Evolutionary conservation across 2,329 filamentous ascomycete genomes (phyloP), one percentile per base, ranked within the genome.

Genomic region (Botrytis pseudocinerea): DNA sequence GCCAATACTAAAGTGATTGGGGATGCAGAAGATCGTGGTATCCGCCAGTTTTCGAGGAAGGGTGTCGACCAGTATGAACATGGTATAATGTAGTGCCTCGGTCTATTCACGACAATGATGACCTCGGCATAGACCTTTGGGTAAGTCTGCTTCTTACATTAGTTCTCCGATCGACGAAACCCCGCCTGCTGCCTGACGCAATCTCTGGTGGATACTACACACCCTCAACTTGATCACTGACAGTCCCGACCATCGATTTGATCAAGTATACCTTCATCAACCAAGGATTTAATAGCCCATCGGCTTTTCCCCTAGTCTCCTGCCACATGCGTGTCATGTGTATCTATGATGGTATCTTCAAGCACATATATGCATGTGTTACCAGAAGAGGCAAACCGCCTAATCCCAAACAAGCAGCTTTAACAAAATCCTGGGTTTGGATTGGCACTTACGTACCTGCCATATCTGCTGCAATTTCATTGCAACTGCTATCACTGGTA

Each of bases 241-340:
- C 69, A 22, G 28, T 10, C 46, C 8, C 46, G 48, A 9, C 40
- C 71, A 44, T n/a, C 9, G 7, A 44, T 12, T 20, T 20, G 7
- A 44, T 42, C 61, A 44, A 44, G 16, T 44, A 42, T 25, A 25
- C 8, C 16, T 63, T 63, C 25, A 42, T 44, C 14, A 28, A 42
- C 28, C 25, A n/a, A 18, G 16, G 57, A 69, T 8, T 76, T 1
- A 77, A 79, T 65, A 74, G 77, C 48, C 69, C 75, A 18, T 75
- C 76, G 7, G 75, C 77, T 40, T 68, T 78, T 22, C 73, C 79
- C 9, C 69, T 78, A 7, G 64, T 78, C 10, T 79, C 78, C 20
- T 79, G 78, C 46, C 78, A 79, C 28, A 65, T 78, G 6, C 78
- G 78, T 16, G 73, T 77, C 16, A 76, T 78, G 48, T 63, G 69